phyloP scores from a whole-genome alignment of 352 stramenopile genomes.

The Nothophytophthora sp. region DNA sequence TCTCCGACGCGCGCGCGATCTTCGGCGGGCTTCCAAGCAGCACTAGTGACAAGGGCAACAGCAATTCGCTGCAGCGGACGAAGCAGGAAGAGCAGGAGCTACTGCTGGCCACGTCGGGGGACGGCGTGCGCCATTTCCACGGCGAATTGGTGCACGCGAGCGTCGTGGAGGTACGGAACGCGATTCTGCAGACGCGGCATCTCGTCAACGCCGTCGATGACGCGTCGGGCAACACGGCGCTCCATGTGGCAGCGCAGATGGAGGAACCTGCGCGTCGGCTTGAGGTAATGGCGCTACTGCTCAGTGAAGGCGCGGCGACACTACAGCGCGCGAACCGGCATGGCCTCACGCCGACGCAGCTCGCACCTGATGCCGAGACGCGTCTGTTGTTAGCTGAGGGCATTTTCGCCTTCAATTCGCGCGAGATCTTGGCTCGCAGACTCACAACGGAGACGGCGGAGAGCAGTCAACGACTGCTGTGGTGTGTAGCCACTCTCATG shows the following conservation, averaged over 20 bases:
- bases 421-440: constrained; percentile 2
- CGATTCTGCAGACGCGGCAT: constrained; percentile 45
- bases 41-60: not conserved
- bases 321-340: constrained; percentile 49
- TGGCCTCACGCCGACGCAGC: constrained; percentile 49
- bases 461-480: constrained; percentile 37
- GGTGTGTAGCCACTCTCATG: constrained; percentile 61
- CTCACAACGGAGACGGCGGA: not conserved
- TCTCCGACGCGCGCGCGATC: constrained; percentile 53
- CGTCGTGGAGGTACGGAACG: constrained; percentile 54
- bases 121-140: constrained; percentile 50
- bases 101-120: constrained; percentile 5
- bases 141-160: constrained; percentile 41
- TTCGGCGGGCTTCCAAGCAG: constrained; percentile 50
- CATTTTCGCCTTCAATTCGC: constrained; percentile 54
- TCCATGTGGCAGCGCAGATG: constrained; percentile 55
- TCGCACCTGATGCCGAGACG: constrained; percentile 32
- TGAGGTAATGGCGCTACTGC: constrained; percentile 44
- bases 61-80: not conserved
- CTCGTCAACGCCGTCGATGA: constrained; percentile 60
- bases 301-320: constrained; percentile 58
- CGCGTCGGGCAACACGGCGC: constrained; percentile 49
- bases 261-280: constrained; percentile 49
- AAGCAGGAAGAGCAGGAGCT: constrained; percentile 17
- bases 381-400: constrained; percentile 36